phyloP scores from a whole-genome alignment of 164 flowering plant species.

The Chimonanthus praecox region DNA sequence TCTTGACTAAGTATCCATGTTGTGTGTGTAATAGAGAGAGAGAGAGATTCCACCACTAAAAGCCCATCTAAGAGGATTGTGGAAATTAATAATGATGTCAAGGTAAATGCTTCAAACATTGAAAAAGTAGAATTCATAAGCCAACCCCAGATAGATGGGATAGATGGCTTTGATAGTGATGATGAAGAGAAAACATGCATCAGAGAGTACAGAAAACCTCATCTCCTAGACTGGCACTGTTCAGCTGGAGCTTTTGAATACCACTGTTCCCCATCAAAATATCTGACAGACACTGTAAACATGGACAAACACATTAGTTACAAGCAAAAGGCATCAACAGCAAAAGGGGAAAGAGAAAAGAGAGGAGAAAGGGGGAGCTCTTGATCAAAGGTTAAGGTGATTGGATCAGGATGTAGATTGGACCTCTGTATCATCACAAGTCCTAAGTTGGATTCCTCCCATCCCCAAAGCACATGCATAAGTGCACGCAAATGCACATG shows the following conservation, averaged over 20 bases:
- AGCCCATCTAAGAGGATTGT: neutral
- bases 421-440: neutral
- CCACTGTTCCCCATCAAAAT: slow-evolving; percentile 59
- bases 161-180: neutral
- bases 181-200: neutral
- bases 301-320: neutral
- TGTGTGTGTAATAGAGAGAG: too few relatives aligned
- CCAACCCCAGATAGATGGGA: too few relatives aligned
- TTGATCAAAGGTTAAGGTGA: neutral
- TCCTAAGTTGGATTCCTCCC: neutral
- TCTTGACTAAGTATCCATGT: neutral
- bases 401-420: neutral
- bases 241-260: slow-evolving; percentile 79
- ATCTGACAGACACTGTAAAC: slow-evolving; percentile 58
- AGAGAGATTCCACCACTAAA: neutral
- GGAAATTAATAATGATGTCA: neutral
- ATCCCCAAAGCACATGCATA: too few relatives aligned
- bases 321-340: neutral
- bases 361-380: neutral
- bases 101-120: neutral
- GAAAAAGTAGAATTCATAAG: neutral
- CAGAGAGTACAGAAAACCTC: slow-evolving; percentile 53
- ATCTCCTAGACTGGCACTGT: slow-evolving; percentile 79
- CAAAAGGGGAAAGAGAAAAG: too few relatives aligned
- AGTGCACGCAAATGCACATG: too few relatives aligned